These are phyloP conservation scores for Tetrastigma voinierianum DNA, from an alignment of 164 flowering plant species.

Conservation along the genomic window DNA sequence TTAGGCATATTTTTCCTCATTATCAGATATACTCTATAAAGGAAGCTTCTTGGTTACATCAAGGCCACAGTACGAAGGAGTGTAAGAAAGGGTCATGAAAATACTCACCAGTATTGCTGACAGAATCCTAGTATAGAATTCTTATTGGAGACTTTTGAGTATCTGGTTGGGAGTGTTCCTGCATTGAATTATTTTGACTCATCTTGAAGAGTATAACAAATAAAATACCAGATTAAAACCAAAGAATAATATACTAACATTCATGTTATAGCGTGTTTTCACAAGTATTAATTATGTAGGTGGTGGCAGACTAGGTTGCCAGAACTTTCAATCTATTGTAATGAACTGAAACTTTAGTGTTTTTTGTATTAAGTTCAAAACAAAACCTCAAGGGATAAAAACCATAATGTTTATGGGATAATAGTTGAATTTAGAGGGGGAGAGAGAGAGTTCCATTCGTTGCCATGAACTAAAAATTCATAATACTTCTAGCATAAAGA, in stretches of 20 bases:
- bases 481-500: too few species aligned
- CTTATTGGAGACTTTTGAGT: slow-evolving; percentile 45
- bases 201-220: too few species aligned
- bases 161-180: slow-evolving; percentile 28
- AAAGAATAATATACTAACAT: background rate
- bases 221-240: background rate
- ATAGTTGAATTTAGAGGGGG: too few species aligned
- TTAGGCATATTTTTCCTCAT: slow-evolving; percentile 23
- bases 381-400: too few species aligned
- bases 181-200: slow-evolving; percentile 11
- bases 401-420: too few species aligned
- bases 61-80: slow-evolving; percentile 36
- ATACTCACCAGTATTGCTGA: slow-evolving; percentile 47
- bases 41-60: slow-evolving; percentile 50
- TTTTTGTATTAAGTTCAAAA: too few species aligned
- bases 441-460: too few species aligned
- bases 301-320: background rate
- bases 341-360: background rate
- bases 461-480: too few species aligned
- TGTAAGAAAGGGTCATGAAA: slow-evolving; percentile 56
- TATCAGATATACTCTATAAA: slow-evolving; percentile 11
- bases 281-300: background rate
- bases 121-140: slow-evolving; percentile 30
- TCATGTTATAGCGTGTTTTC: too few species aligned
- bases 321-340: background rate